A percentile compares a stretch with the other conserved stretches of the same genome.
Evolutionary conservation across 2,329 filamentous ascomycete species (phyloP).

Genomic region (Penicillium brasilianum): DNA sequence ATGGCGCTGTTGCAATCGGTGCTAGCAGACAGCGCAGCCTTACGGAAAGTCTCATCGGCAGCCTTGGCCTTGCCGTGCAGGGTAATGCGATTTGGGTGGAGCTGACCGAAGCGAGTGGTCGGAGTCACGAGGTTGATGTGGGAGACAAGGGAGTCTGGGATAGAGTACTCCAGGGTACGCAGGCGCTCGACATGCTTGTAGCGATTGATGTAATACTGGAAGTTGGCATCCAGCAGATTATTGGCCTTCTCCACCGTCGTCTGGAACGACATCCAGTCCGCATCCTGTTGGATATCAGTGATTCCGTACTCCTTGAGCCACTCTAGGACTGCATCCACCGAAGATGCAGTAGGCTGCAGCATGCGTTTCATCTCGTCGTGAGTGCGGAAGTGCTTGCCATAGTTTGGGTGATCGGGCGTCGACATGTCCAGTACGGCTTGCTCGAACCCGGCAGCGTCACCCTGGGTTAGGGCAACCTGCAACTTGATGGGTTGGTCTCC

Average conservation of each 20-base stretch:
- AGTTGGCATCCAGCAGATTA: constrained; percentile 45
- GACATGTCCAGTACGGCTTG: constrained; percentile 56
- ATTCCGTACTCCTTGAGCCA: constrained; percentile 54
- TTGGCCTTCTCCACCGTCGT: constrained; percentile 45
- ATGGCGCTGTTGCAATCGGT: constrained; percentile 51
- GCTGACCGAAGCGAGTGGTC: constrained; percentile 49
- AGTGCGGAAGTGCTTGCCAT: constrained; percentile 55
- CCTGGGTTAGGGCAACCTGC: constrained; percentile 44
- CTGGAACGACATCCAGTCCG: constrained; percentile 47
- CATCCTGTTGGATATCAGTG: constrained; percentile 42
- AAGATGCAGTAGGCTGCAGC: constrained; percentile 50
- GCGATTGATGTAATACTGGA: constrained; percentile 45
- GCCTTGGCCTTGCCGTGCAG: constrained; percentile 29
- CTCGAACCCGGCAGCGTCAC: constrained; percentile 48
- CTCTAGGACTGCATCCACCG: constrained; percentile 47
- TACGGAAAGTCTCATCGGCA: constrained; percentile 28
- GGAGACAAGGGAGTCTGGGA: constrained; percentile 41
- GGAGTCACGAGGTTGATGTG: constrained; percentile 50
- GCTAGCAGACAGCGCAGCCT: constrained; percentile 20
- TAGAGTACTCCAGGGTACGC: constrained; percentile 47
- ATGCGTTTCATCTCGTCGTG: constrained; percentile 57
- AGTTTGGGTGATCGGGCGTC: constrained; percentile 53
- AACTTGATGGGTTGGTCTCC: constrained; percentile 37
- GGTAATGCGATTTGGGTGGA: constrained; percentile 36
- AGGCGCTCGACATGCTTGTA: constrained; percentile 38